Evolutionary conservation across 2,329 filamentous ascomycete genomes (phyloP), one percentile per base, ranked within the genome.

Genomic region (Colletotrichum chlorophyti): DNA sequence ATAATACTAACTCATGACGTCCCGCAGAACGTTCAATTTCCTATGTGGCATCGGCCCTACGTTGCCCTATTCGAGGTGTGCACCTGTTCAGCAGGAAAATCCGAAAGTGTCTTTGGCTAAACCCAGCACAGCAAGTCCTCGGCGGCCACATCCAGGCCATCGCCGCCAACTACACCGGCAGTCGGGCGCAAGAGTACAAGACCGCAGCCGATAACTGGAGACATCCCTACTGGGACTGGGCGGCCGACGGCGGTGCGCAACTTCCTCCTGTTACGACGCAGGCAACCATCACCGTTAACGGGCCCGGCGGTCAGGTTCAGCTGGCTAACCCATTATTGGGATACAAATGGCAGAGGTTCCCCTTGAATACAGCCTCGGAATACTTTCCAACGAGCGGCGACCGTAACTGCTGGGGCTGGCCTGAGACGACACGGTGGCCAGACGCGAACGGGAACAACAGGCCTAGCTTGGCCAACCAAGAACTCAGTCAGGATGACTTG

Each of bases 41-140:
- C 77, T 6, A 69, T 79, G 15, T 86, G 82, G 84, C 84, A 87
- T 67, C 79, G 83, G 6, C 78, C 82, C 4, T 86, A 82, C 58
- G 65, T 84, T 37, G 71, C 78, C 7, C 72, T 86, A 6, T 85
- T 75, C 53, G 84, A 87, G 74, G 81, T 83, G 69, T 10, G 69
- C n/a, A 12, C 34, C 43, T 17, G 32, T n/a, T n/a, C n/a, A 10
- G n/a, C 4, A 21, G 29, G 19, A 14, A 21, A 45, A 43, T 4
- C 2, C 12, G 9, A 31, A 9, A 17, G 7, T 11, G 2, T 3
- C 3, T 51, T 27, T 15, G 5, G 12, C 31, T 32, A 58, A 53
- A 21, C 12, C 19, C 14, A 9, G n/a, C 55, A 84, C 24, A 49
- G 82, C 83, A 87, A 80, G 66, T 74, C 12, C 71, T 87, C 5